Evolutionary conservation across 2,329 filamentous ascomycete species (phyloP).

Genomic region (Coniochaeta sp.): DNA sequence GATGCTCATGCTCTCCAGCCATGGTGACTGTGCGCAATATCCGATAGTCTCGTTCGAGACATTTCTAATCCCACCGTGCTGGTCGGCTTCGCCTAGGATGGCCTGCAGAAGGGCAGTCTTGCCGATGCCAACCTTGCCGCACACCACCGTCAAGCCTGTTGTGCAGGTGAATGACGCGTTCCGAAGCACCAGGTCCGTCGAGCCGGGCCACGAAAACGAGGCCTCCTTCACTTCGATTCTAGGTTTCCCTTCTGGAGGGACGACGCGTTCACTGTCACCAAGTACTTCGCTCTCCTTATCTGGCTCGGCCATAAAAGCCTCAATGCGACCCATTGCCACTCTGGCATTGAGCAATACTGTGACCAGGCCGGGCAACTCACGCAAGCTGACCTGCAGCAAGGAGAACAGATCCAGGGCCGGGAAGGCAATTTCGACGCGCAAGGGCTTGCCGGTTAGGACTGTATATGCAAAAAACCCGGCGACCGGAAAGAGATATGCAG

Average conservation of each 20-base stretch:
- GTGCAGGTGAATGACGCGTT: constrained; percentile 37
- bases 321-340: constrained; percentile 75
- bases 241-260: not conserved
- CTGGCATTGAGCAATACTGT: constrained; percentile 72
- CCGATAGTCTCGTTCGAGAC: constrained; percentile 43
- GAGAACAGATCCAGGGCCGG: constrained; percentile 76
- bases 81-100: constrained; percentile 59
- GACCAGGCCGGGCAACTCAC: constrained; percentile 67
- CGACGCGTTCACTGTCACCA: constrained; percentile 8
- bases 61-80: constrained; percentile 40
- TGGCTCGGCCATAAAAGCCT: constrained; percentile 80
- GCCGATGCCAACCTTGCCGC: constrained; percentile 52
- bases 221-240: constrained; percentile 53
- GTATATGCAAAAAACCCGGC: constrained; percentile 79
- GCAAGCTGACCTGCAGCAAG: constrained; percentile 65
- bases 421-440: constrained; percentile 78
- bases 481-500: constrained; percentile 69
- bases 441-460: constrained; percentile 54
- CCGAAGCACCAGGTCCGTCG: constrained; percentile 41
- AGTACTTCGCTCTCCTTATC: constrained; percentile 53
- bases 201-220: constrained; percentile 74
- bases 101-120: constrained; percentile 55
- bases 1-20: constrained; percentile 59
- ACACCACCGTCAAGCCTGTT: constrained; percentile 45
- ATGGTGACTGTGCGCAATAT: constrained; percentile 54